These are phyloP conservation scores for Phytopythium delawarense DNA, from an alignment of 352 stramenopile species.

Conservation along the genomic window DNA sequence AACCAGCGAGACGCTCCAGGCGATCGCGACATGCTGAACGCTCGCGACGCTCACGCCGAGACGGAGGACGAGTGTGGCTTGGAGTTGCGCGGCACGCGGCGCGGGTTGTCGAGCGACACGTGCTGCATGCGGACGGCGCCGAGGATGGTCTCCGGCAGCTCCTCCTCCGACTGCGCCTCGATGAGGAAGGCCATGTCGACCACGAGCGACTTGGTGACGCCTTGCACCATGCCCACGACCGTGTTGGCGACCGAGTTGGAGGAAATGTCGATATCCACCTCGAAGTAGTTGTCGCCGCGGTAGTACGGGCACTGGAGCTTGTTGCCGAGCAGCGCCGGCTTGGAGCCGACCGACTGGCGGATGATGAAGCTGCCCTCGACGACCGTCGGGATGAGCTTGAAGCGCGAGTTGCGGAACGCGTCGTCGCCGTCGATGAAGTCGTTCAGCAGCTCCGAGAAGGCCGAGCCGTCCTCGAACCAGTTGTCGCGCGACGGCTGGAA, in stretches of 20 bases:
- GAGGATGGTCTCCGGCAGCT: conserved; percentile 81
- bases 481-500: conserved; percentile 77
- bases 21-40: no score
- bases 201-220: conserved; percentile 85
- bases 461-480: conserved; percentile 83
- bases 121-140: conserved; percentile 79
- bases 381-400: conserved; percentile 98
- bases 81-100: conserved; percentile 32
- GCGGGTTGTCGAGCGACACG: conserved; percentile 76
- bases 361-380: conserved; percentile 98
- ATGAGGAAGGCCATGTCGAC: conserved; percentile 89
- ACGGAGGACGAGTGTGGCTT: conserved; percentile 10
- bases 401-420: conserved; percentile 93
- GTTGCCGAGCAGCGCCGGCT: conserved; percentile 95
- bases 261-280: conserved; percentile 95
- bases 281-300: conserved; percentile 92
- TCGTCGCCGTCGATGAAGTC: conserved; percentile 94
- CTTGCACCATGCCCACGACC: conserved; percentile 86
- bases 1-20: neutral
- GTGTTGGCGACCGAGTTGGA: conserved; percentile 90
- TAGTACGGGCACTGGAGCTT: conserved; percentile 93
- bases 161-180: conserved; percentile 80
- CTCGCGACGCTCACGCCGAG: neutral
- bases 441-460: conserved; percentile 86
- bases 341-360: conserved; percentile 92